Percentiles rank a stretch among this genome's conserved stretches.
Evolutionary conservation across 176 grass and related monocot genomes (phyloP).

Genomic region (Cenchrus americanus): DNA sequence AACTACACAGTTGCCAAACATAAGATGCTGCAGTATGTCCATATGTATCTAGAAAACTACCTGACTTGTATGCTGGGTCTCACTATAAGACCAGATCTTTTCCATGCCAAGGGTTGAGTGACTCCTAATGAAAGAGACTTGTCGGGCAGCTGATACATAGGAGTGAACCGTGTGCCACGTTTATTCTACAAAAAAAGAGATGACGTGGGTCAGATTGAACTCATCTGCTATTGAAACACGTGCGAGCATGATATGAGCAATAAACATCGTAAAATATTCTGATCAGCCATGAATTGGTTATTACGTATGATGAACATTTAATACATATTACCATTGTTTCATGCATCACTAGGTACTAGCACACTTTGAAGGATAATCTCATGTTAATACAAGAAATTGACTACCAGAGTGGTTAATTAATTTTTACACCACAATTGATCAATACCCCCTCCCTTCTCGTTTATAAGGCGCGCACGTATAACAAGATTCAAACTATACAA

Average conservation of each 20-base stretch:
- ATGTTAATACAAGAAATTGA: neutral
- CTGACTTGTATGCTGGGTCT: slow-evolving; percentile 86
- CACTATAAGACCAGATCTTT: slow-evolving; percentile 80
- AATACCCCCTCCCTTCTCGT: too few species aligned
- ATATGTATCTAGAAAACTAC: slow-evolving; percentile 54
- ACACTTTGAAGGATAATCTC: neutral
- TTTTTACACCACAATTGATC: neutral
- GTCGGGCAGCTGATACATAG: slow-evolving; percentile 76
- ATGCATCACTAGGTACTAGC: neutral
- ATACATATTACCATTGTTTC: neutral
- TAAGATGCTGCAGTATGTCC: slow-evolving; percentile 3
- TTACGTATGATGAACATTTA: neutral
- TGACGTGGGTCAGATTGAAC: slow-evolving; percentile 9
- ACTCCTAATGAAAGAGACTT: slow-evolving; percentile 83
- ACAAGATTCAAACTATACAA: too few species aligned
- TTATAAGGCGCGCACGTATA: too few species aligned
- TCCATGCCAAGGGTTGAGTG: slow-evolving; percentile 70
- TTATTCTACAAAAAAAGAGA: slow-evolving; percentile 59
- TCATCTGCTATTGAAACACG: neutral
- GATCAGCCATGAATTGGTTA: neutral
- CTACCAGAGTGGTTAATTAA: neutral
- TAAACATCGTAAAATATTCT: slow-evolving; percentile 7
- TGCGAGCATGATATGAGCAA: neutral
- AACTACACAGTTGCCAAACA: neutral
- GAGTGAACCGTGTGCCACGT: slow-evolving; percentile 65